These are phyloP conservation scores for Solanum hybrid DNA, from an alignment of 305 asterid species.

Conservation along the genomic window DNA sequence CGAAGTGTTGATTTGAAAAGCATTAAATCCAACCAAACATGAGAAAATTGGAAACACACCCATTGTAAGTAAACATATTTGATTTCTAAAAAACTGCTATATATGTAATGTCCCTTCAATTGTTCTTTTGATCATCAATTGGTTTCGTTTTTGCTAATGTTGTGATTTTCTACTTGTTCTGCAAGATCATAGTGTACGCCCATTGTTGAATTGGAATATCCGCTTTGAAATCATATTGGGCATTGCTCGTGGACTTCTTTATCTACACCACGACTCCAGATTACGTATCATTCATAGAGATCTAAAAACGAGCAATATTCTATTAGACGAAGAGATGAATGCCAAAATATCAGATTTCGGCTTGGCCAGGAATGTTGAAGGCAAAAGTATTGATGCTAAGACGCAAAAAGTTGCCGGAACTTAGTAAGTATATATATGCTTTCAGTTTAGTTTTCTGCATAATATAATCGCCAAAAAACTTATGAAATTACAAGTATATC, in stretches of 20 bases:
- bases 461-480: neutral
- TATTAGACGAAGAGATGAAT: conserved; percentile 34
- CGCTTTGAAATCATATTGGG: conserved; percentile 25
- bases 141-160: neutral
- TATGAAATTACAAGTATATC: neutral
- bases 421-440: conserved; percentile 12
- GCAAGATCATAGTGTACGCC: conserved; percentile 11
- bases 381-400: conserved; percentile 19
- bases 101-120: neutral
- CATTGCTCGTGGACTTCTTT: conserved; percentile 31
- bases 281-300: conserved; percentile 30
- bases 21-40: no score
- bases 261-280: conserved; percentile 36
- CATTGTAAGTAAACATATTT: neutral
- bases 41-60: no score
- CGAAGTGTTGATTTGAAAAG: no score
- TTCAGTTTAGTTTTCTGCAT: neutral
- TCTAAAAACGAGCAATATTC: conserved; percentile 30
- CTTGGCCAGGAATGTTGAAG: conserved; percentile 26
- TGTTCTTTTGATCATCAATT: neutral
- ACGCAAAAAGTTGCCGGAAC: conserved; percentile 31
- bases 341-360: conserved; percentile 35
- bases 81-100: neutral
- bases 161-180: neutral
- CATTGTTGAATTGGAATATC: conserved; percentile 23